Percentiles rank a stretch among this genome's conserved stretches.
phyloP scores from a whole-genome alignment of 2,329 filamentous ascomycete species.

The Aaosphaeria arxii region DNA sequence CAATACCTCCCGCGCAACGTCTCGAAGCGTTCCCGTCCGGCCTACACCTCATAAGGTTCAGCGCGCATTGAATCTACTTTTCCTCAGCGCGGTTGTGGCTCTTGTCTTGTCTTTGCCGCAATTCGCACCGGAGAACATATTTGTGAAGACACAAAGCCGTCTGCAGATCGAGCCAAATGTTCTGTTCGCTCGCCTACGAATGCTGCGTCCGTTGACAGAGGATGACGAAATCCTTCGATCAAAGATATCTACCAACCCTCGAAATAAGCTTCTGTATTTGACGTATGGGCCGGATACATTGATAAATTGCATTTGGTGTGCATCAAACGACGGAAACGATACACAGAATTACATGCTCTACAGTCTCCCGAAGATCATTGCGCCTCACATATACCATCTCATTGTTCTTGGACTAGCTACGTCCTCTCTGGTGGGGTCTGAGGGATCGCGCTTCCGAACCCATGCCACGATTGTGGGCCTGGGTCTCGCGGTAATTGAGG shows the following conservation, averaged over 20 bases:
- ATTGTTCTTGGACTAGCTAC: conserved; percentile 70
- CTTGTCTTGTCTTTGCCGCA: conserved; percentile 63
- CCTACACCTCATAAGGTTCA: conserved; percentile 54
- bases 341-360: conserved; percentile 74
- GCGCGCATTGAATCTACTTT: conserved; percentile 61
- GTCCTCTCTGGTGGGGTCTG: conserved; percentile 62
- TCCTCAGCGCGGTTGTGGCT: conserved; percentile 51
- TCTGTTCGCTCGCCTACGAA: conserved; percentile 71
- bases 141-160: conserved; percentile 71
- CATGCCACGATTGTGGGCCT: conserved; percentile 64
- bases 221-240: conserved; percentile 64
- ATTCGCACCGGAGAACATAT: conserved; percentile 78
- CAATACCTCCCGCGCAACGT: conserved; percentile 49
- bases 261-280: conserved; percentile 77
- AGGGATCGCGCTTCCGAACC: conserved; percentile 66
- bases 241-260: conserved; percentile 58
- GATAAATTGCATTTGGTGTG: conserved; percentile 78
- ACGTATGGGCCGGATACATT: conserved; percentile 75
- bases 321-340: conserved; percentile 58
- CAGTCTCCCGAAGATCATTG: conserved; percentile 67
- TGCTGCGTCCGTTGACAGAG: conserved; percentile 56
- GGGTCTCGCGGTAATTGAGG: conserved; percentile 60
- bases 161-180: conserved; percentile 83
- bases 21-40: conserved; percentile 49
- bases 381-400: conserved; percentile 80